phyloP scores from a whole-genome alignment of 179 eudicot species.

The Actinidia chinensis region DNA sequence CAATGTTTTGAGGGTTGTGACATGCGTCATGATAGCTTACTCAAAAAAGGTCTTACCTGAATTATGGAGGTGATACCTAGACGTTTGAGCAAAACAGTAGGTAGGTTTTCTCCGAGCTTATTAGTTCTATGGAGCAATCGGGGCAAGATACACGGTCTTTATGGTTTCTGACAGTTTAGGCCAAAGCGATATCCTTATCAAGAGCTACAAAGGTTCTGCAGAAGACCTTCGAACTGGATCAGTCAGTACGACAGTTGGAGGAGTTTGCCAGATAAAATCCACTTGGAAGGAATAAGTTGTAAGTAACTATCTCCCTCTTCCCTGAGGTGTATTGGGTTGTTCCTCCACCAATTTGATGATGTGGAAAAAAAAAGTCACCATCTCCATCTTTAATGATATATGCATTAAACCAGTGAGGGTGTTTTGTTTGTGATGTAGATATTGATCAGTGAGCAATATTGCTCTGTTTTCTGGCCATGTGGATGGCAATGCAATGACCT shows the following conservation, averaged over 20 bases:
- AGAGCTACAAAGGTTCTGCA: slow-evolving; percentile 70
- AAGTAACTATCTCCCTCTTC: slow-evolving; percentile 26
- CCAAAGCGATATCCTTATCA: slow-evolving; percentile 42
- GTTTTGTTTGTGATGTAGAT: background rate
- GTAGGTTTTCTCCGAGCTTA: slow-evolving; percentile 56
- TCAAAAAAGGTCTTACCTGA: background rate
- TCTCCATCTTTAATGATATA: background rate
- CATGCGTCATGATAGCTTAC: background rate
- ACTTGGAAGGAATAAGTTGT: slow-evolving; percentile 86
- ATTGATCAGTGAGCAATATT: background rate
- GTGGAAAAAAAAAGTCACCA: too few species aligned
- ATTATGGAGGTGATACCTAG: background rate
- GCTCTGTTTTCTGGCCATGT: background rate
- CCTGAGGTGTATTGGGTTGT: too few species aligned
- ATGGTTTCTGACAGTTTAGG: slow-evolving; percentile 71
- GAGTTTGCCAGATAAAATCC: slow-evolving; percentile 84
- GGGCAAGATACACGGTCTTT: slow-evolving; percentile 68
- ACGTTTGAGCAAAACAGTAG: slow-evolving; percentile 40
- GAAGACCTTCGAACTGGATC: slow-evolving; percentile 56
- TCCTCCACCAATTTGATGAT: too few species aligned
- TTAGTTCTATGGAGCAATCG: slow-evolving; percentile 64
- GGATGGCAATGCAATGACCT: background rate
- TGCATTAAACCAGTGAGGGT: background rate
- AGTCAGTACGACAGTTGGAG: slow-evolving; percentile 49
- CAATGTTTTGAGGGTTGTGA: background rate